These are phyloP conservation scores for Diatrype stigma DNA, from an alignment of 2,329 filamentous ascomycete genomes.

Conservation along the genomic window DNA sequence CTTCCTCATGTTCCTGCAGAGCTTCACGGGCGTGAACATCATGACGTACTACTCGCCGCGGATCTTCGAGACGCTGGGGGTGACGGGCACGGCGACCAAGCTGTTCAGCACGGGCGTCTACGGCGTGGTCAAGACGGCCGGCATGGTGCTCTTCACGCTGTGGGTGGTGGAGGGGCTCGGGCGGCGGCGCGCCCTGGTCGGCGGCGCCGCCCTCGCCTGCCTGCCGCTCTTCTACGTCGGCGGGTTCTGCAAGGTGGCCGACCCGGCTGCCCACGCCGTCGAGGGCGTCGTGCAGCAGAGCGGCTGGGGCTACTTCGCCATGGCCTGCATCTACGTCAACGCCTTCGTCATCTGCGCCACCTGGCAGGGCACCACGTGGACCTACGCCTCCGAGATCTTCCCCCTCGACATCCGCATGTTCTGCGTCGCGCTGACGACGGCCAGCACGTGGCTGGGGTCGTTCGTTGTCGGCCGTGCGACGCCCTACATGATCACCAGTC, in stretches of 20 bases:
- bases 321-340: slow-evolving; percentile 44
- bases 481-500: slow-evolving; percentile 22
- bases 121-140: slow-evolving; percentile 34
- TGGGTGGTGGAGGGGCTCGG: slow-evolving; percentile 45
- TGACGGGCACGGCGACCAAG: slow-evolving; percentile 27
- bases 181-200: slow-evolving; percentile 43
- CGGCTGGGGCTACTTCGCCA: slow-evolving; percentile 40
- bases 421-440: slow-evolving; percentile 19
- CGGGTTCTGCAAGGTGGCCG: slow-evolving; percentile 29
- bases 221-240: slow-evolving; percentile 41
- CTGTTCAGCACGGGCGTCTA: slow-evolving; percentile 38
- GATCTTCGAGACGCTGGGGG: slow-evolving; percentile 35
- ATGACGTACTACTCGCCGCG: slow-evolving; percentile 53
- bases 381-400: slow-evolving; percentile 21
- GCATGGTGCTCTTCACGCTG: slow-evolving; percentile 36
- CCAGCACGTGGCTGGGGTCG: slow-evolving; percentile 18
- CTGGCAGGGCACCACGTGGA: slow-evolving; percentile 39
- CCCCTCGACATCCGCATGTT: slow-evolving; percentile 21
- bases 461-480: slow-evolving; percentile 19
- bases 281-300: slow-evolving; percentile 39
- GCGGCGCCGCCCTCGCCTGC: slow-evolving; percentile 35
- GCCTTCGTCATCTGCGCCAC: slow-evolving; percentile 33
- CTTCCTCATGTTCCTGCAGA: slow-evolving; percentile 48
- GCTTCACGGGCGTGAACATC: slow-evolving; percentile 53
- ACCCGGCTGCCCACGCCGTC: slow-evolving; percentile 35